A percentile compares a stretch with the other conserved stretches of the same genome.
Evolutionary conservation across 1,139 yeast species (phyloP).

Genomic region (Yamadazyma sp.): DNA sequence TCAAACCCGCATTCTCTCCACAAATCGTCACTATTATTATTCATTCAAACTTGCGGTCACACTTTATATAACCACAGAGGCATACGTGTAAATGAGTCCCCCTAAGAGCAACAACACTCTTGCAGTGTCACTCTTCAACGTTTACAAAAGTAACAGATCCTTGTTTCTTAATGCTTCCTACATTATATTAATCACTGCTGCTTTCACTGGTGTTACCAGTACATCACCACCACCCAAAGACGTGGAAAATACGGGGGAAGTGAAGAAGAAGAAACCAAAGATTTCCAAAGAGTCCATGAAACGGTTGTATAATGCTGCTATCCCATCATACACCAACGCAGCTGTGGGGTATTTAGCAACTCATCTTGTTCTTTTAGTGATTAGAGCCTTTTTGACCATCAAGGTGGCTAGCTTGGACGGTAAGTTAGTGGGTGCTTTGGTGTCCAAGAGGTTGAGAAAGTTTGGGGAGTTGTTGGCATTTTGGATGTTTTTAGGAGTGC

Average conservation of each 20-base stretch:
- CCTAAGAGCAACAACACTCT: conserved; percentile 11
- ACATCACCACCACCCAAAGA: conserved; percentile 17
- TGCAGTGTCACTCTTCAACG: conserved; percentile 31
- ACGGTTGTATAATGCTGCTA: conserved; percentile 36
- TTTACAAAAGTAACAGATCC: conserved; percentile 47
- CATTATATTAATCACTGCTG: conserved; percentile 45
- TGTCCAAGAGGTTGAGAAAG: conserved; percentile 63
- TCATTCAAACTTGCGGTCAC: not conserved
- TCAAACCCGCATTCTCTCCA: conserved; percentile 1
- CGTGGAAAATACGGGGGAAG: conserved; percentile 6
- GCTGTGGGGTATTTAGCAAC: conserved; percentile 45
- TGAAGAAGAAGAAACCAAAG: conserved; percentile 25
- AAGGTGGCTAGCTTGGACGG: conserved; percentile 90
- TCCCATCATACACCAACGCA: conserved; percentile 34
- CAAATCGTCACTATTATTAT: not conserved
- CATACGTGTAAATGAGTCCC: conserved; percentile 5
- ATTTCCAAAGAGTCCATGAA: conserved; percentile 34
- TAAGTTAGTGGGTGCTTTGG: conserved; percentile 75
- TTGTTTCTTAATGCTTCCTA: conserved; percentile 51
- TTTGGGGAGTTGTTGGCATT: conserved; percentile 64
- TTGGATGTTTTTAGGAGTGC: conserved; percentile 87
- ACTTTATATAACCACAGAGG: not conserved
- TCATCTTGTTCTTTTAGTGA: conserved; percentile 62
- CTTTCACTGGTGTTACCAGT: conserved; percentile 45
- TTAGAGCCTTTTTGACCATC: conserved; percentile 73